phyloP scores from a whole-genome alignment of 345 rosid species.

The Eucalyptus erythrocorys region DNA sequence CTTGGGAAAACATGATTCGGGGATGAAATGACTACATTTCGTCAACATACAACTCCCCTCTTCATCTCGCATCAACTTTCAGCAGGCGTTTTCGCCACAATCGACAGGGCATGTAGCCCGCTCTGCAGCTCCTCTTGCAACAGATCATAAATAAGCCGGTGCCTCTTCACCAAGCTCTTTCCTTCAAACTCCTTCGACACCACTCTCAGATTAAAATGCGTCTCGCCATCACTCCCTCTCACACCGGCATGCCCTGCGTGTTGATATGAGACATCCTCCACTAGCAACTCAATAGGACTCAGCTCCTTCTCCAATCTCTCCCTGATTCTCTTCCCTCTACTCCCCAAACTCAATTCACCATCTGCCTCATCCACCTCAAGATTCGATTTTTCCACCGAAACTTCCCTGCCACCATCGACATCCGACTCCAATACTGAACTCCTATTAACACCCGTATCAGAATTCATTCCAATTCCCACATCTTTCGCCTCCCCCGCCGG shows the following conservation, averaged over 20 bases:
- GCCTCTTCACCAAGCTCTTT: slow-evolving; percentile 89
- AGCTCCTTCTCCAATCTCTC: slow-evolving; percentile 66
- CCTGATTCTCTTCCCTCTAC: slow-evolving; percentile 63
- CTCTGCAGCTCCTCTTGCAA: slow-evolving; percentile 73
- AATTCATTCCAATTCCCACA: slow-evolving; percentile 1
- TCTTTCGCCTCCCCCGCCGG: neutral
- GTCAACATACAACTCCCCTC: neutral
- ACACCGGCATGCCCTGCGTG: slow-evolving; percentile 95
- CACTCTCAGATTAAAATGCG: slow-evolving; percentile 77
- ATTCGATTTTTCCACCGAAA: neutral
- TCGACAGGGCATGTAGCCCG: slow-evolving; percentile 83
- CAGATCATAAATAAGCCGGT: slow-evolving; percentile 58
- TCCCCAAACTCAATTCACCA: slow-evolving; percentile 20
- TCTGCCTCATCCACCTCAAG: neutral
- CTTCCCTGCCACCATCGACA: neutral
- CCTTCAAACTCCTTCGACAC: slow-evolving; percentile 81
- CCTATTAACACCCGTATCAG: neutral
- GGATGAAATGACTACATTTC: neutral
- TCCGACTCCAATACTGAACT: neutral
- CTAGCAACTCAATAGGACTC: slow-evolving; percentile 48
- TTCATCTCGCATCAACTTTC: slow-evolving; percentile 10
- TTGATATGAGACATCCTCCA: slow-evolving; percentile 85
- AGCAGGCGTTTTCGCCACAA: slow-evolving; percentile 77
- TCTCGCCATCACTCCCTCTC: slow-evolving; percentile 68
- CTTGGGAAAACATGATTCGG: neutral